Percentiles rank a stretch among this genome's conserved stretches.
These are phyloP conservation scores for Lactarius vividus DNA, from an alignment of 768 basidiomycete genomes.

Conservation along the genomic window DNA sequence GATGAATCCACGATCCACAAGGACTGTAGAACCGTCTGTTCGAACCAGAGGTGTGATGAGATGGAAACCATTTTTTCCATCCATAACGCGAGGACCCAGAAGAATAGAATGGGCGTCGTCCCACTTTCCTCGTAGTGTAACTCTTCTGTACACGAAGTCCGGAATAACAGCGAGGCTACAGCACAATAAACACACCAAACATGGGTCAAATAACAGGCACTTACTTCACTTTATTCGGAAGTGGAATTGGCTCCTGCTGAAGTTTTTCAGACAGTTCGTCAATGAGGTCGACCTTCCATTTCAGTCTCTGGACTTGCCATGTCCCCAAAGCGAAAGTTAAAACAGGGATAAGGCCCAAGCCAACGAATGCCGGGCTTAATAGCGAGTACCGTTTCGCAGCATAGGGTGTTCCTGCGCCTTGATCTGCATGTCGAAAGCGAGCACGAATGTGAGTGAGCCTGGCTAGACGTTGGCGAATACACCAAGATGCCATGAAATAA, in stretches of 20 bases:
- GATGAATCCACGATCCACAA: constrained; percentile 94
- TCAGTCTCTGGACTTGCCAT: constrained; percentile 91
- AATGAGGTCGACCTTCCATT: constrained; percentile 94
- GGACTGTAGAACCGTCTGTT: constrained; percentile 73
- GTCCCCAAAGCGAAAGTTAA: constrained; percentile 87
- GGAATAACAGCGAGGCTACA: constrained; percentile 70
- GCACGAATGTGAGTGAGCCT: background rate
- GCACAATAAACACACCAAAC: constrained; percentile 28
- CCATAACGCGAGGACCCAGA: constrained; percentile 81
- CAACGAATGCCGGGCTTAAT: constrained; percentile 66
- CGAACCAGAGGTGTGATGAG: constrained; percentile 85
- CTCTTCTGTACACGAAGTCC: constrained; percentile 87
- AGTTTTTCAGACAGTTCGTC: constrained; percentile 92
- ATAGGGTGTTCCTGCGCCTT: constrained; percentile 37
- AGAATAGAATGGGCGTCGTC: constrained; percentile 76
- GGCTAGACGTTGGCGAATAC: constrained; percentile 7
- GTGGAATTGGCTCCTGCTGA: constrained; percentile 65
- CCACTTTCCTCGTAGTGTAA: constrained; percentile 74
- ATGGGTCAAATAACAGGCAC: constrained; percentile 31
- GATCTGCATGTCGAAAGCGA: constrained; percentile 22
- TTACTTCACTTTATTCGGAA: constrained; percentile 89
- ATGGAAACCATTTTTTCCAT: constrained; percentile 85
- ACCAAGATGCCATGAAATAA: constrained; percentile 4
- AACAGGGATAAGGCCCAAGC: constrained; percentile 83
- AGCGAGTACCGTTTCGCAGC: constrained; percentile 57